Percentiles rank a stretch among this genome's conserved stretches.
Conservation (phyloP, 306 rosid genomes). For the Quercus bicolor region DNA sequence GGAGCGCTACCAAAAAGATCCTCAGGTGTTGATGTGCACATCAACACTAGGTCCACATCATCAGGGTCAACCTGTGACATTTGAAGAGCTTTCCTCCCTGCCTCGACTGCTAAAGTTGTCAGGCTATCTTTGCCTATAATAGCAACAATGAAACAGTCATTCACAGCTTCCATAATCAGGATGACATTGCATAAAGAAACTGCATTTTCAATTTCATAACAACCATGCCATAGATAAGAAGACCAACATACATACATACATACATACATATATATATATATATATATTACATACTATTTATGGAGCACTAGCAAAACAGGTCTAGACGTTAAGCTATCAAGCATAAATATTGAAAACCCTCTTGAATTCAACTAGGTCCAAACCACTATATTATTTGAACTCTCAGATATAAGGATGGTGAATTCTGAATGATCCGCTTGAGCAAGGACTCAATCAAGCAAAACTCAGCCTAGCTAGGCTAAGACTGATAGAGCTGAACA, state of each 20-base stretch:
- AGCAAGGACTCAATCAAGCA: constrained; percentile 7
- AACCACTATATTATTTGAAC: not conserved
- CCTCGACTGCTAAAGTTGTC: constrained; percentile 63
- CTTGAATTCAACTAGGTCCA: not conserved
- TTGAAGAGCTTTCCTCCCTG: constrained; percentile 76
- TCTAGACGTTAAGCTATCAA: not conserved
- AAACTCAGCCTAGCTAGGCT: constrained; percentile 2
- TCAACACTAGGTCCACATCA: constrained; percentile 83
- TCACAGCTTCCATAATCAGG: not conserved
- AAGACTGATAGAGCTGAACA: constrained; percentile 11
- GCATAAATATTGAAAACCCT: not conserved
- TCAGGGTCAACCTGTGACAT: constrained; percentile 89
- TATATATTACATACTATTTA: no score
- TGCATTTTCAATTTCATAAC: not conserved
- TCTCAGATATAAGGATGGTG: not conserved
- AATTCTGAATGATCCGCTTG: not conserved
- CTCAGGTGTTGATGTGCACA: constrained; percentile 99
- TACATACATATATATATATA: not conserved
- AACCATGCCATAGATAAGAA: not conserved
- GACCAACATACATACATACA: not conserved
- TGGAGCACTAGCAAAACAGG: not conserved
- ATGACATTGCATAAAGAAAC: not conserved
- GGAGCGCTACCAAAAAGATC: constrained; percentile 96
- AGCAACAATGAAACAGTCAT: constrained; percentile 19
- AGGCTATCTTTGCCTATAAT: constrained; percentile 65